Evolutionary conservation across 2,329 filamentous ascomycete species (phyloP).

Genomic region (Colletotrichum sp.): DNA sequence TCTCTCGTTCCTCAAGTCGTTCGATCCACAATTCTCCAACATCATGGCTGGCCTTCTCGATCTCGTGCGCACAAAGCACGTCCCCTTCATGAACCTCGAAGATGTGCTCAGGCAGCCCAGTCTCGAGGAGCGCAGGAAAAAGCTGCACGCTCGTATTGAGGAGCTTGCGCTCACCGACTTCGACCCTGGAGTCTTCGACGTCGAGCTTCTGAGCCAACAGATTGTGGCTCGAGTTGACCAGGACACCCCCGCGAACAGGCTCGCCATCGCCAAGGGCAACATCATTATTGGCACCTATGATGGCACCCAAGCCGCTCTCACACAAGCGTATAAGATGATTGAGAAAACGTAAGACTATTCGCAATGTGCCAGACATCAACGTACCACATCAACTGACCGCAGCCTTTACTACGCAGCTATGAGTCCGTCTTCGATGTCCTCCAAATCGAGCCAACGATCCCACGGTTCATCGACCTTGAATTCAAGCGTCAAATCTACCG

Average conservation of each 20-base stretch:
- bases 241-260: slow-evolving; percentile 22
- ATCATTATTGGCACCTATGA: slow-evolving; percentile 35
- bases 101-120: slow-evolving; percentile 31
- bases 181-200: slow-evolving; percentile 37
- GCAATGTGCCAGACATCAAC: accelerated
- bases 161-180: slow-evolving; percentile 34
- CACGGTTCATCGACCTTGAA: slow-evolving; percentile 30
- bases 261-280: slow-evolving; percentile 30
- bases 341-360: slow-evolving; percentile 33
- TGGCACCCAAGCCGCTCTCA: slow-evolving; percentile 37
- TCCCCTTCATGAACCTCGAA: background rate
- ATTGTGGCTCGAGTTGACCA: slow-evolving; percentile 30
- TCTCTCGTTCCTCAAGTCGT: background rate
- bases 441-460: slow-evolving; percentile 35
- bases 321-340: slow-evolving; percentile 36
- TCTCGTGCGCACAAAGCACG: background rate
- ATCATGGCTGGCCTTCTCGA: background rate
- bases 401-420: slow-evolving; percentile 25
- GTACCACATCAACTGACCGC: background rate
- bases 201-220: slow-evolving; percentile 32
- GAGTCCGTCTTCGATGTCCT: slow-evolving; percentile 38
- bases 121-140: slow-evolving; percentile 28
- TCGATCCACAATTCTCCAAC: background rate
- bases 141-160: slow-evolving; percentile 25
- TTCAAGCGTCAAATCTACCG: slow-evolving; percentile 34